phyloP scores from a whole-genome alignment of 2,329 filamentous ascomycete genomes.

The Pseudogymnoascus sp. region DNA sequence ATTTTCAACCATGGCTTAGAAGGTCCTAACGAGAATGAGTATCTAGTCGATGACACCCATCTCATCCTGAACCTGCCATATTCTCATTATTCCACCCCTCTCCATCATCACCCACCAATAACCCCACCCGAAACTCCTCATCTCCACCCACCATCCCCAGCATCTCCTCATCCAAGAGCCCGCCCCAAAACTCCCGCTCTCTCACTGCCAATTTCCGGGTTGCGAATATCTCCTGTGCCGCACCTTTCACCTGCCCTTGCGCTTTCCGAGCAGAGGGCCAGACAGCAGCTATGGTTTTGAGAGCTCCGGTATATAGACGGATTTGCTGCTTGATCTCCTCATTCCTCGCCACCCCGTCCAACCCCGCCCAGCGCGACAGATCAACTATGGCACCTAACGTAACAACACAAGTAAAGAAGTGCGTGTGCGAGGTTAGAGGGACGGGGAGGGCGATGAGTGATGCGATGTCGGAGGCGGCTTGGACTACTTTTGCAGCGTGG shows the following conservation, averaged over 20 bases:
- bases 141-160: slow-evolving; percentile 29
- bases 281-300: slow-evolving; percentile 27
- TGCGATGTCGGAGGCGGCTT: slow-evolving; percentile 71
- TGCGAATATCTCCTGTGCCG: slow-evolving; percentile 66
- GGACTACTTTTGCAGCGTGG: slow-evolving; percentile 75
- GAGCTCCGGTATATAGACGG: slow-evolving; percentile 55
- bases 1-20: background rate
- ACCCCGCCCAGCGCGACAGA: slow-evolving; percentile 65
- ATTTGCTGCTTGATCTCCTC: slow-evolving; percentile 68
- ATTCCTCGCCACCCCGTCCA: slow-evolving; percentile 34
- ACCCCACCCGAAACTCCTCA: slow-evolving; percentile 28
- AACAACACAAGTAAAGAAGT: slow-evolving; percentile 77
- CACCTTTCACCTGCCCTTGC: slow-evolving; percentile 66
- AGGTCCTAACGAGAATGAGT: background rate
- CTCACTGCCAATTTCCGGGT: slow-evolving; percentile 26
- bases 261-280: slow-evolving; percentile 50
- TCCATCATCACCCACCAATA: slow-evolving; percentile 7
- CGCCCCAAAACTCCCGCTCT: slow-evolving; percentile 27
- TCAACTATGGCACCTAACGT: slow-evolving; percentile 76
- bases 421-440: slow-evolving; percentile 66
- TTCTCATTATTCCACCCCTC: background rate
- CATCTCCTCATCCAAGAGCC: slow-evolving; percentile 27
- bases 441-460: slow-evolving; percentile 68
- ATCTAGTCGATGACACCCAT: background rate
- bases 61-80: background rate